Percentiles rank a stretch among this genome's conserved stretches.
Conservation (phyloP, 345 rosid species). For the Raphanus raphanistrum region DNA sequence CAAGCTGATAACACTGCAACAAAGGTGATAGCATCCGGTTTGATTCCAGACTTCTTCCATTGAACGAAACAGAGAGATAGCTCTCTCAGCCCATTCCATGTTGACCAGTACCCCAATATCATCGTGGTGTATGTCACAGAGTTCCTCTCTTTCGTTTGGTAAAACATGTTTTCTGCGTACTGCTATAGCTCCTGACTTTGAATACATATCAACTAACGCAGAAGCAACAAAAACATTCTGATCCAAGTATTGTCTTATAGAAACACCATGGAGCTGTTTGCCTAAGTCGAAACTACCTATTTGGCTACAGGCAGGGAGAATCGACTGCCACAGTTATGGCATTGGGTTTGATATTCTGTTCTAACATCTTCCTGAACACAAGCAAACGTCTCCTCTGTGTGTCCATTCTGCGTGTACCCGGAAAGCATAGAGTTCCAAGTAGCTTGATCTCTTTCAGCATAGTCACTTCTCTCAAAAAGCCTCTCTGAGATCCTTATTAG, state of each 20-base stretch:
- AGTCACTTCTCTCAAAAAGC: constrained; percentile 46
- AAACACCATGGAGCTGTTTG: constrained; percentile 78
- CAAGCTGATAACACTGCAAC: constrained; percentile 85
- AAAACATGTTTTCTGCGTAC: constrained; percentile 64
- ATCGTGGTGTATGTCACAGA: constrained; percentile 80
- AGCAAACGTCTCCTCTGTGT: constrained; percentile 55
- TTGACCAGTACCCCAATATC: constrained; percentile 83
- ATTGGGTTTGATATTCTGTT: constrained; percentile 58
- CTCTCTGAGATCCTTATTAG: constrained; percentile 49
- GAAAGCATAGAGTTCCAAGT: constrained; percentile 90
- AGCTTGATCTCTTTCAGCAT: constrained; percentile 61
- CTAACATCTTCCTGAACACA: constrained; percentile 61
- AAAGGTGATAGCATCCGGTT: constrained; percentile 73
- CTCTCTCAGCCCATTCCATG: constrained; percentile 79
- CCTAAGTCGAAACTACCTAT: constrained; percentile 64
- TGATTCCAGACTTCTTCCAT: constrained; percentile 52
- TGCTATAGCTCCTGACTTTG: constrained; percentile 69
- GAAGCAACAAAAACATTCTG: constrained; percentile 70
- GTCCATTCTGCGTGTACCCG: constrained; percentile 75
- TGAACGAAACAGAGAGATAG: constrained; percentile 71
- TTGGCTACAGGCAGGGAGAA: constrained; percentile 76
- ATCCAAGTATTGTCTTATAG: constrained; percentile 61
- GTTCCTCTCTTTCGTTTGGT: constrained; percentile 51
- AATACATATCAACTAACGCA: constrained; percentile 83
- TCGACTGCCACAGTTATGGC: constrained; percentile 71